Percentiles rank a stretch among this genome's conserved stretches.
These are phyloP conservation scores for Seiridium cupressi DNA, from an alignment of 2,329 filamentous ascomycete genomes.

Conservation along the genomic window DNA sequence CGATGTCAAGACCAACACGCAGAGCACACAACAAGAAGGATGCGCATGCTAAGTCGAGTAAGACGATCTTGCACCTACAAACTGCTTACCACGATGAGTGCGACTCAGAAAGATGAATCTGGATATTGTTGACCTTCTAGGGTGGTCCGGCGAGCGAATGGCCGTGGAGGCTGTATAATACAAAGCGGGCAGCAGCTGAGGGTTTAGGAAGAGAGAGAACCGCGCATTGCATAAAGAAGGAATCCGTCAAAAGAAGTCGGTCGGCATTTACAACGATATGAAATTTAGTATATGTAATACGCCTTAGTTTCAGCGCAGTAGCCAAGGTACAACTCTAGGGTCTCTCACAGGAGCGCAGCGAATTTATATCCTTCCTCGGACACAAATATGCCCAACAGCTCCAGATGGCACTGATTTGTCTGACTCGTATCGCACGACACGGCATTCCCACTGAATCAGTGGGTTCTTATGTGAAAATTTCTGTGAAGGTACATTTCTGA, in stretches of 20 bases:
- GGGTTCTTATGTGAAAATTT: too few species aligned
- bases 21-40: slow-evolving; percentile 68
- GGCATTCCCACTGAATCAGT: too few species aligned
- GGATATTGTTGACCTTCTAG: neutral
- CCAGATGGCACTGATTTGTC: too few species aligned
- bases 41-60: slow-evolving; percentile 58
- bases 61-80: neutral
- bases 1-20: slow-evolving; percentile 82
- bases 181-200: neutral
- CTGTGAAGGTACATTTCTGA: too few species aligned
- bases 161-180: neutral
- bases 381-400: too few species aligned
- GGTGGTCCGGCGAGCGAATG: neutral
- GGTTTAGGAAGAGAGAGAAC: neutral
- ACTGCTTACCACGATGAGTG: too few species aligned
- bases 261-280: slow-evolving; percentile 15
- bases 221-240: neutral
- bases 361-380: too few species aligned
- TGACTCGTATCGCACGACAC: too few species aligned
- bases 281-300: slow-evolving; percentile 31
- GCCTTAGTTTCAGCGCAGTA: slow-evolving; percentile 3
- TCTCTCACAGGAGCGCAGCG: neutral
- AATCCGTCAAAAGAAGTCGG: neutral
- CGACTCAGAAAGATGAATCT: neutral
- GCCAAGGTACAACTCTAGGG: neutral